A percentile compares a stretch with the other conserved stretches of the same genome.
These are phyloP conservation scores for Pleurotus citrinopileatus DNA, from an alignment of 768 basidiomycete genomes.

Conservation along the genomic window DNA sequence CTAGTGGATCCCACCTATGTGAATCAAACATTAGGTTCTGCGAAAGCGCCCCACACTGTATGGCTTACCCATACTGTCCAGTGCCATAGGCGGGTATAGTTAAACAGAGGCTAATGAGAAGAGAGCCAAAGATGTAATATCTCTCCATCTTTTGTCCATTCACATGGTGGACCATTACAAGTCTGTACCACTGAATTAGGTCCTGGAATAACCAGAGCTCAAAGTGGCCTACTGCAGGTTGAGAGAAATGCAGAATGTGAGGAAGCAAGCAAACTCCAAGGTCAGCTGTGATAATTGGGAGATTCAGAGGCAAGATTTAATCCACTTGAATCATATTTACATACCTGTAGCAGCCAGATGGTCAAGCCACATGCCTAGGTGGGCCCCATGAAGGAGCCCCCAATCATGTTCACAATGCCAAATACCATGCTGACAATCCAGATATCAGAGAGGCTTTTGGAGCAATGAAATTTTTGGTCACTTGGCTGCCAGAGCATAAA, in stretches of 20 bases:
- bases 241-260: slow-evolving; percentile 18
- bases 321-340: neutral
- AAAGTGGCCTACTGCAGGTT: slow-evolving; percentile 18
- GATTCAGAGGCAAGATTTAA: neutral
- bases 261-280: slow-evolving; percentile 19
- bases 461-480: slow-evolving; percentile 1
- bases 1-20: slow-evolving; percentile 20
- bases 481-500: slow-evolving; percentile 18
- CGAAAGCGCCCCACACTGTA: neutral
- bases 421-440: slow-evolving; percentile 16
- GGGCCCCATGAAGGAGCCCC: slow-evolving; percentile 14
- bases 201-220: neutral
- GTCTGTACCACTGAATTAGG: slow-evolving; percentile 7
- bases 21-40: neutral
- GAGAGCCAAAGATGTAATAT: slow-evolving; percentile 16
- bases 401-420: slow-evolving; percentile 16
- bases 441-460: neutral
- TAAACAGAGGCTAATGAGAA: slow-evolving; percentile 12
- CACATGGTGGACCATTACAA: slow-evolving; percentile 17
- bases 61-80: slow-evolving; percentile 19
- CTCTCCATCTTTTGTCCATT: slow-evolving; percentile 19
- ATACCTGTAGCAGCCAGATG: slow-evolving; percentile 18
- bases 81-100: slow-evolving; percentile 19
- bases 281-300: slow-evolving; percentile 10
- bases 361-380: slow-evolving; percentile 18